phyloP scores from a whole-genome alignment of 2,329 filamentous ascomycete genomes.

The Aureobasidium sp. region DNA sequence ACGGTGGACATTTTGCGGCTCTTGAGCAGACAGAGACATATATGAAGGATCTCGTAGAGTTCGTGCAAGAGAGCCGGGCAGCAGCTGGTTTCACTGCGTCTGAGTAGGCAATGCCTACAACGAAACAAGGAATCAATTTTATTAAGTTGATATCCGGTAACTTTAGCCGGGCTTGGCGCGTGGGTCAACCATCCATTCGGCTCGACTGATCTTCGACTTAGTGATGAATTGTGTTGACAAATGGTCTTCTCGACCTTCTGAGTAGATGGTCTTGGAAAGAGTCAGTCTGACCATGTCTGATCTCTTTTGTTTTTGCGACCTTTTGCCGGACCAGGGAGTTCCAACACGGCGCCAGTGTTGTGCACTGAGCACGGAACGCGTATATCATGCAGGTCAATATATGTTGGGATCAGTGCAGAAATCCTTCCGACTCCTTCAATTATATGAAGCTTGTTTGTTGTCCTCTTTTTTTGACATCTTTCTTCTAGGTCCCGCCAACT shows the following conservation, averaged over 20 bases:
- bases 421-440: not conserved
- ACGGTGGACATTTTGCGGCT: constrained; percentile 45
- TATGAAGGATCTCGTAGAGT: constrained; percentile 37
- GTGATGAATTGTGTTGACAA: no score
- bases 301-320: no score
- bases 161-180: not conserved
- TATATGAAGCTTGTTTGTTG: not conserved
- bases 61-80: constrained; percentile 23
- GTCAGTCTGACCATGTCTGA: no score
- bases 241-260: no score
- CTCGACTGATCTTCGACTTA: no score
- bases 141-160: no score
- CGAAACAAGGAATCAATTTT: no score
- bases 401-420: not conserved
- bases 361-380: not conserved
- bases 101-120: not conserved
- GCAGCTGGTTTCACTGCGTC: not conserved
- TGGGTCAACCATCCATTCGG: no score
- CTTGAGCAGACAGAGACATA: constrained; percentile 38
- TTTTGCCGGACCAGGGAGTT: no score
- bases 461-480: not conserved
- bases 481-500: not conserved
- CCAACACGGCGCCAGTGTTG: not conserved
- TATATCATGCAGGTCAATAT: constrained; percentile 5
- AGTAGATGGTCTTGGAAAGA: no score